Evolutionary conservation across 768 basidiomycete genomes (phyloP).

Genomic region (Mycena floridula): DNA sequence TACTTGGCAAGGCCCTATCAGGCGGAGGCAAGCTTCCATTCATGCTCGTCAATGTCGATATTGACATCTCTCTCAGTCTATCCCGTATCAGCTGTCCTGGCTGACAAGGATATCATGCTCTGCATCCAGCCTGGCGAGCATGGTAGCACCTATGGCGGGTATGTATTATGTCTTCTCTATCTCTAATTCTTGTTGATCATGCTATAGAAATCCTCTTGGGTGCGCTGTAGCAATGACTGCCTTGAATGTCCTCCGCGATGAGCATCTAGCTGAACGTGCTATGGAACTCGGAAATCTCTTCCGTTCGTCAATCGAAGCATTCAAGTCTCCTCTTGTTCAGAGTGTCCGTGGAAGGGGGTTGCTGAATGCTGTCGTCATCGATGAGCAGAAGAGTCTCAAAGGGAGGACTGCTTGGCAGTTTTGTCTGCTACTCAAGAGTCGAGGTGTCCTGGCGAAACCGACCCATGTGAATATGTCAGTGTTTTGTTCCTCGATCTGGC

Average conservation of each 20-base stretch:
- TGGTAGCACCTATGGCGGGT: conserved; percentile 95
- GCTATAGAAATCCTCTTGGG: conserved; percentile 78
- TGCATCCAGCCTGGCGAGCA: conserved; percentile 95
- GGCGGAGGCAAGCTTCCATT: conserved; percentile 67
- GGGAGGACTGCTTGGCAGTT: conserved; percentile 93
- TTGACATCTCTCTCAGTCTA: conserved; percentile 51
- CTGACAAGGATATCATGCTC: conserved; percentile 88
- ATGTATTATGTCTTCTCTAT: conserved; percentile 20
- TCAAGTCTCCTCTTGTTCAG: conserved; percentile 67
- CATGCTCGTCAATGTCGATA: conserved; percentile 1
- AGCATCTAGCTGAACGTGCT: conserved; percentile 80
- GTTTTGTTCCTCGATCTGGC: neutral
- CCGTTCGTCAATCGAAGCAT: conserved; percentile 52
- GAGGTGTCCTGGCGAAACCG: conserved; percentile 92
- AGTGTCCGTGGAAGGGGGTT: conserved; percentile 83
- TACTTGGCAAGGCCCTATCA: conserved; percentile 94
- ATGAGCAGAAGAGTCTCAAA: conserved; percentile 71
- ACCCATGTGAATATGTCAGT: conserved; percentile 92
- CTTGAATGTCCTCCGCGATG: conserved; percentile 83
- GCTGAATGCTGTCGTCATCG: conserved; percentile 90
- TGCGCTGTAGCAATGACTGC: conserved; percentile 96
- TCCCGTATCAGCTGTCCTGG: conserved; percentile 92
- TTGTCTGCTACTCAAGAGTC: conserved; percentile 85
- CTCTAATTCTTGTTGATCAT: conserved; percentile 1
- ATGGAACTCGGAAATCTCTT: conserved; percentile 74